Base-by-base conservation (phyloP, 306 rosid species). In the Acacia confusa region DNA sequence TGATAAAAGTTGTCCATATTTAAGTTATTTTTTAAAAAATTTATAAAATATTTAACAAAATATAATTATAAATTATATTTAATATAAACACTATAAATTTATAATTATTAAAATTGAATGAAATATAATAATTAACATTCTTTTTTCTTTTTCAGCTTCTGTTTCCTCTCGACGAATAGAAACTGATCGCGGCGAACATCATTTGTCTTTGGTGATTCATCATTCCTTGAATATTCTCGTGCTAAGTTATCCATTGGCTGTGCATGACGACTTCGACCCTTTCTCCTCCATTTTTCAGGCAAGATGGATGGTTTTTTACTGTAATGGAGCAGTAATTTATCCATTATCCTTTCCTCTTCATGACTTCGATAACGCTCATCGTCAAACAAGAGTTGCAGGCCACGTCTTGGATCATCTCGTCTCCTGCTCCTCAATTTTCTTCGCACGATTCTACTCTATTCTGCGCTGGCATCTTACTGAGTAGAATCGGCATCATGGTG, bases 291-390 rank as follows among this genome's bases (percentile, higher is more conserved):
- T 84, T 79, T 87, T 78, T 84, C 96, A 34, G 94, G 88, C 41
- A 88, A 71, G 57, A 78, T 64, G 9, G 92, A 78, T 24, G 97
- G 88, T 81, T 93, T 96, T 86, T 84, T 89, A 82, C 99, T 92
- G 82, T 96, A 93, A 82, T 96, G 97, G 67, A 91, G 84, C 77
- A 96, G 85, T 82, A 96, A 84, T 72, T 88, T 91, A 78, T 96
- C 99, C 45, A 96, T 92, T 81, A 87, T 74, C 83, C 86, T 89
- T 84, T 96, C 98, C 82, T 93, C 99, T 77, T 87, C 97, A 47
- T 87, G 92, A 70, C 84, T 85, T 70, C 83, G 85, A 69, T 77
- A 60, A 58, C 55, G 89, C 72, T 90, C 94, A 36, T 91, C 99
- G 65, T 90, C 94, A 69, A 93, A 84, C 88, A 92, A 70, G 55